Conservation (phyloP, 1,284 basidiomycete species). For the Cryptococcus deneoformans region DNA sequence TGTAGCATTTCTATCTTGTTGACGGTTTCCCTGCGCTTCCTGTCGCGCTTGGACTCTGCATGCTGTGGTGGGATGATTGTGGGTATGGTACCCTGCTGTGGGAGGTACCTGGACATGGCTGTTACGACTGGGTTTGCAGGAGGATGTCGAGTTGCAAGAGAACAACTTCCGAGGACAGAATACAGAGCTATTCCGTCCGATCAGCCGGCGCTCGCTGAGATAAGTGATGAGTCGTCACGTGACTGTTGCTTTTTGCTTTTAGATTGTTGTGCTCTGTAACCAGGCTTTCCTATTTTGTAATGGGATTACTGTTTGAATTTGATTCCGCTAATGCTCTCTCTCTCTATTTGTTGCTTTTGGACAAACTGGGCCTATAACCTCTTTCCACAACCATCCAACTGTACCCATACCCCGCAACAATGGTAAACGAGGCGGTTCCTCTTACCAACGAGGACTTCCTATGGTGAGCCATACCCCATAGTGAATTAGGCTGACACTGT, state of each 20-base stretch:
- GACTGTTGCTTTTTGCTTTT: too few species aligned
- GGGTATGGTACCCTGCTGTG: conserved; percentile 14
- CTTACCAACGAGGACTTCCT: conserved; percentile 12
- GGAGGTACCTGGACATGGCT: conserved; percentile 10
- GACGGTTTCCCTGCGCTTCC: conserved; percentile 53
- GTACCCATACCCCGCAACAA: not conserved
- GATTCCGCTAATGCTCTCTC: too few species aligned
- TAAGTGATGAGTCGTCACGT: too few species aligned
- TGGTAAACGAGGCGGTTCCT: conserved; percentile 13
- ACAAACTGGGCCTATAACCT: too few species aligned
- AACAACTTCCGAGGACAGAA: not conserved
- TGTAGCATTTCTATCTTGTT: conserved; percentile 54
- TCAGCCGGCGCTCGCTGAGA: too few species aligned
- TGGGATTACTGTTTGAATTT: too few species aligned
- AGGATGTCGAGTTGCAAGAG: not conserved
- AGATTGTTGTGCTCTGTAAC: too few species aligned
- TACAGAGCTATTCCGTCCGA: not conserved
- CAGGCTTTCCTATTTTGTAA: too few species aligned
- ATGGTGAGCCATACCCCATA: conserved; percentile 5
- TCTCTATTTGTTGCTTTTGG: too few species aligned
- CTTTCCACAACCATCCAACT: too few species aligned
- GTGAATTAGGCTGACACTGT: not conserved
- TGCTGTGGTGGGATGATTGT: conserved; percentile 39
- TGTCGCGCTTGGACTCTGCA: conserved; percentile 52
- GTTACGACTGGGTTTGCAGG: too few species aligned